phyloP scores from a whole-genome alignment of 148 eudicot species.

The Gaultheria prostrata region DNA sequence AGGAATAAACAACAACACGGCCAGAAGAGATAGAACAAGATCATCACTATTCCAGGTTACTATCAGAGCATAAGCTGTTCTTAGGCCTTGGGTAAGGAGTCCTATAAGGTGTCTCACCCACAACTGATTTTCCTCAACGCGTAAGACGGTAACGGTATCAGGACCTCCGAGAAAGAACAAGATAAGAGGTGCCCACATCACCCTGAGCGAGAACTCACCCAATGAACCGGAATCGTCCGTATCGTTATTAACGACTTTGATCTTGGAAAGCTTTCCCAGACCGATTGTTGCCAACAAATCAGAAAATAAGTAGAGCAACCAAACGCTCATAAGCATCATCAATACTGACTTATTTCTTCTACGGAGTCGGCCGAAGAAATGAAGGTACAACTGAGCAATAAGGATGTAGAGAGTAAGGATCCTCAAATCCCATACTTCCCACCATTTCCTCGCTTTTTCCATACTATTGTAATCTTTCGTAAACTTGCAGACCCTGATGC shows the following conservation, averaged over 20 bases:
- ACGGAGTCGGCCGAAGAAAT: not conserved
- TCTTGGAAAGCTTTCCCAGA: not conserved
- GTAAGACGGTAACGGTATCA: not conserved
- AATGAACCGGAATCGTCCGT: not conserved
- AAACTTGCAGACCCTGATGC: not conserved
- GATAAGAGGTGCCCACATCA: slow-evolving; percentile 9
- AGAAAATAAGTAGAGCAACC: not conserved
- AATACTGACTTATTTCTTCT: not conserved
- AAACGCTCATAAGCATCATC: not conserved
- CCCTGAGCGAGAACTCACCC: not conserved
- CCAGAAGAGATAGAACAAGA: not conserved
- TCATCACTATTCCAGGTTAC: not conserved
- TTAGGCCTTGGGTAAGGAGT: not conserved
- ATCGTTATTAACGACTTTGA: not conserved
- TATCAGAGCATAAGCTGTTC: not conserved
- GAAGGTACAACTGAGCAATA: slow-evolving; percentile 1
- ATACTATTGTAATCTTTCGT: not conserved
- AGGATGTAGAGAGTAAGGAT: slow-evolving; percentile 2
- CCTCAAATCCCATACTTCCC: slow-evolving; percentile 6
- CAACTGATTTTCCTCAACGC: not conserved
- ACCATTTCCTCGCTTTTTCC: not conserved
- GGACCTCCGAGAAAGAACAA: slow-evolving; percentile 12
- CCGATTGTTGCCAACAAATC: not conserved
- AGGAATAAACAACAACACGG: not conserved
- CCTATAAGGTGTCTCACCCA: not conserved